A percentile compares a stretch with the other conserved stretches of the same genome.
Conservation (phyloP, 2,329 filamentous ascomycete genomes). For the Sporothrix sp. region DNA sequence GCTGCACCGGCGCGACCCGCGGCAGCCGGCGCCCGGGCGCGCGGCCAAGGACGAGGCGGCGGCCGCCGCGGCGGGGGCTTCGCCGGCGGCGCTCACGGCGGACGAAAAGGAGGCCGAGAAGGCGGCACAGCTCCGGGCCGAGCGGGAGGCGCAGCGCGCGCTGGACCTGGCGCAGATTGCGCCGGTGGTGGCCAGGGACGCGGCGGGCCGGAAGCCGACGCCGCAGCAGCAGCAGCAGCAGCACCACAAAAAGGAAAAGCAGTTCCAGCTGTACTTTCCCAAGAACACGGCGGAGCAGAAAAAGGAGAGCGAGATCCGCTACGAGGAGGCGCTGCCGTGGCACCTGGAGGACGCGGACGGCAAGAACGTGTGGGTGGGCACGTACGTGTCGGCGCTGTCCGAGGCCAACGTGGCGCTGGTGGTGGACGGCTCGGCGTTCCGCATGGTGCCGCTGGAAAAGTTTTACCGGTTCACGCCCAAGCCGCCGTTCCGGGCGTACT, state of each 20-base stretch:
- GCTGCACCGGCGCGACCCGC: slow-evolving; percentile 79
- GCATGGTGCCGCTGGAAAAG: slow-evolving; percentile 86
- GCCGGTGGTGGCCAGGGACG: slow-evolving; percentile 60
- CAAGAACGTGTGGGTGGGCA: slow-evolving; percentile 87
- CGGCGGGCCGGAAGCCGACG: slow-evolving; percentile 31
- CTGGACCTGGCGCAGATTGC: slow-evolving; percentile 89
- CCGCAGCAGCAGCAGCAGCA: slow-evolving; percentile 37
- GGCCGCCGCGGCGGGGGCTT: slow-evolving; percentile 22
- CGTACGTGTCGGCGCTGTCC: slow-evolving; percentile 81
- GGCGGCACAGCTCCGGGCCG: slow-evolving; percentile 61
- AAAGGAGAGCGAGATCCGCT: slow-evolving; percentile 64
- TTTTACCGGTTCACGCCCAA: slow-evolving; percentile 85
- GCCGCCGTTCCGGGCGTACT: slow-evolving; percentile 66
- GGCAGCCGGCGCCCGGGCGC: slow-evolving; percentile 54
- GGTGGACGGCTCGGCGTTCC: slow-evolving; percentile 59
- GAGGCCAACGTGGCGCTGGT: slow-evolving; percentile 74
- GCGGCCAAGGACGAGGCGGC: slow-evolving; percentile 49
- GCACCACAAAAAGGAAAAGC: slow-evolving; percentile 54
- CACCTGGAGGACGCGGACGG: slow-evolving; percentile 94
- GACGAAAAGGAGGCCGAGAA: slow-evolving; percentile 53
- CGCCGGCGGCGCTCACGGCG: slow-evolving; percentile 29
- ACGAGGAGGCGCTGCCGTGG: slow-evolving; percentile 94
- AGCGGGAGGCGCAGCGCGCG: slow-evolving; percentile 76
- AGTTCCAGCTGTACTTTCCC: slow-evolving; percentile 74
- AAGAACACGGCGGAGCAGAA: slow-evolving; percentile 70